Base-by-base conservation (phyloP, 208 protist species). In the Acanthamoeba quina region DNA sequence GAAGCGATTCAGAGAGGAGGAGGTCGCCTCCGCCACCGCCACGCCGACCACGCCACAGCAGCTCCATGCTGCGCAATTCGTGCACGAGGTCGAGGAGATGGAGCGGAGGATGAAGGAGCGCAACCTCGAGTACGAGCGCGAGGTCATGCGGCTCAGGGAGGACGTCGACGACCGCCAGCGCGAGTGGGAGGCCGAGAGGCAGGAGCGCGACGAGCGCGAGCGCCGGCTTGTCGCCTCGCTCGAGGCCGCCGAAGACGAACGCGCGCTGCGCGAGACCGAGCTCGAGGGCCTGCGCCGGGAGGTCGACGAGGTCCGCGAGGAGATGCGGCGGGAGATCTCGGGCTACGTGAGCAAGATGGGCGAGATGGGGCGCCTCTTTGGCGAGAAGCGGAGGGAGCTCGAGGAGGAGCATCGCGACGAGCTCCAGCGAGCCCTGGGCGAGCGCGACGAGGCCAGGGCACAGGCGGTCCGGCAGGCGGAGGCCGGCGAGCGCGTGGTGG, bases 51-150 rank as follows among this genome's bases (percentile, higher is more conserved):
- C 37, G 72, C n/a, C 3, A 6, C 11, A 26, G 21, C n/a, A 62
- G 44, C 7, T 52, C 21, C 29, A 70, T 1, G 44, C 34, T 13
- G 90, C n/a, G 34, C 11, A 26, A 9, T 66, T 37, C n/a, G 49
- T 68, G 37, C 49, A 44, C 92, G 60, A 92, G 66, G 41, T 92
- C 26, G 60, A 76, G 24, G 49, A 52, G 62, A 47, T 92, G 86
- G 44, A 92, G 29, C 13, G 37, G 5, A 76, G 34, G 44, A 92
- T 92, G 86, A 58, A 92, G 66, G 86, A 92, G 47, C 58, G 54
- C 44, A 68, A 58, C 47, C 6, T 17, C 37, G 44, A 76, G 26
- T 76, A 76, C 47, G 86, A 92, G 6, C 34, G 66, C 10, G 66
- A 92, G 29, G 19, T 92, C 24, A 58, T 92, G 60, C 26, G 49